These are phyloP conservation scores for Coprinopsis sp. DNA, from an alignment of 768 basidiomycete species.

Conservation along the genomic window DNA sequence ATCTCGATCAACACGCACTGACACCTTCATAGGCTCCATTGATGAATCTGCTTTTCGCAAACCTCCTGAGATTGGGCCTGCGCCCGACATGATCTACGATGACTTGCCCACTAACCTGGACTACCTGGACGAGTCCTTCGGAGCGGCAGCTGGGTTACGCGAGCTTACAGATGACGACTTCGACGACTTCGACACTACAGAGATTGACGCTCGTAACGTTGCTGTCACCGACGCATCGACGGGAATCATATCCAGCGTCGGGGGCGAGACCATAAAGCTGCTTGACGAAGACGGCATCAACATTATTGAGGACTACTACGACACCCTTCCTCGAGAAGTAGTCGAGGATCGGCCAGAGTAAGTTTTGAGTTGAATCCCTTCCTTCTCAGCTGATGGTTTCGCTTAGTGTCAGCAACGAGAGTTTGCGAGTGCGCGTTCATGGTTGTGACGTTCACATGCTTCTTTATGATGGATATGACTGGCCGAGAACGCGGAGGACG, in stretches of 20 bases:
- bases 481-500: slow-evolving; percentile 75
- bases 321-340: slow-evolving; percentile 55
- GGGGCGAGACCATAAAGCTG: slow-evolving; percentile 85
- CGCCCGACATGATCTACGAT: slow-evolving; percentile 86
- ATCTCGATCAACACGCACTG: neutral
- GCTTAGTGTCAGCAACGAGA: slow-evolving; percentile 44
- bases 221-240: slow-evolving; percentile 25
- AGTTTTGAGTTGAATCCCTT: slow-evolving; percentile 12
- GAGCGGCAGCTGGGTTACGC: slow-evolving; percentile 69
- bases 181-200: slow-evolving; percentile 57
- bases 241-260: slow-evolving; percentile 54
- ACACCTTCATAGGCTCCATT: slow-evolving; percentile 49
- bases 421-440: slow-evolving; percentile 49
- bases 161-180: slow-evolving; percentile 70
- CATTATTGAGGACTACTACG: slow-evolving; percentile 70
- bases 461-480: slow-evolving; percentile 94
- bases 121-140: slow-evolving; percentile 82
- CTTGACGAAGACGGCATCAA: slow-evolving; percentile 60
- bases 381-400: neutral
- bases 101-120: slow-evolving; percentile 87
- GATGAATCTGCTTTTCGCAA: slow-evolving; percentile 79
- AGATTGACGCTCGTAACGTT: slow-evolving; percentile 20
- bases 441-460: slow-evolving; percentile 63
- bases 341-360: slow-evolving; percentile 45
- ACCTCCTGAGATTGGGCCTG: slow-evolving; percentile 70